Evolutionary conservation across 179 eudicot species (phyloP).

Genomic region (Spergularia azorica): DNA sequence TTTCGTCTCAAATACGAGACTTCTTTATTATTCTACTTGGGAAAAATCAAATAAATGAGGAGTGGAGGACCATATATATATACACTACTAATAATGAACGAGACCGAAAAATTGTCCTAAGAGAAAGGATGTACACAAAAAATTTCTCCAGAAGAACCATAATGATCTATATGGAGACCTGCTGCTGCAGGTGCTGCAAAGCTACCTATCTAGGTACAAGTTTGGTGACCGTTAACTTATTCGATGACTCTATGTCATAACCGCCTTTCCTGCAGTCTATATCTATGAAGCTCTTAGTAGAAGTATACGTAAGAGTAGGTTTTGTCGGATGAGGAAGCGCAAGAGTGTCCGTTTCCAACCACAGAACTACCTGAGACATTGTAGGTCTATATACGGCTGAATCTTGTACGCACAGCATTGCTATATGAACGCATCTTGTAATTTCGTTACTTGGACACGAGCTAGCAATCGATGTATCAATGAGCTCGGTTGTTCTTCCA

Average conservation of each 20-base stretch:
- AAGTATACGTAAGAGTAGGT: slow-evolving; percentile 42
- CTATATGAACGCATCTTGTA: slow-evolving; percentile 57
- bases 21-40: not conserved
- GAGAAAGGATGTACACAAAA: slow-evolving; percentile 22
- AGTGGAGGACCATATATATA: not conserved
- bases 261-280: slow-evolving; percentile 25
- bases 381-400: slow-evolving; percentile 50
- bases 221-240: slow-evolving; percentile 42
- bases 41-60: not conserved
- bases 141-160: not conserved
- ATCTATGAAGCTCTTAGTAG: slow-evolving; percentile 36
- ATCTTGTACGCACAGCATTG: slow-evolving; percentile 64
- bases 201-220: slow-evolving; percentile 41
- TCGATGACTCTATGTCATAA: slow-evolving; percentile 23
- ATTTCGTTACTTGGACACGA: slow-evolving; percentile 38
- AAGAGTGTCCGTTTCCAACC: slow-evolving; percentile 55
- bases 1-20: not conserved
- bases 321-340: slow-evolving; percentile 51
- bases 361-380: slow-evolving; percentile 54
- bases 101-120: too few relatives aligned
- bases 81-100: not conserved
- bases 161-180: not conserved
- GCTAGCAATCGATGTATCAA: slow-evolving; percentile 39
- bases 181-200: not conserved
- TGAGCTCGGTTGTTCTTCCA: slow-evolving; percentile 46